A percentile compares a stretch with the other conserved stretches of the same genome.
Conservation (phyloP, 2,329 filamentous ascomycete species). For the Neonectria punicea region DNA sequence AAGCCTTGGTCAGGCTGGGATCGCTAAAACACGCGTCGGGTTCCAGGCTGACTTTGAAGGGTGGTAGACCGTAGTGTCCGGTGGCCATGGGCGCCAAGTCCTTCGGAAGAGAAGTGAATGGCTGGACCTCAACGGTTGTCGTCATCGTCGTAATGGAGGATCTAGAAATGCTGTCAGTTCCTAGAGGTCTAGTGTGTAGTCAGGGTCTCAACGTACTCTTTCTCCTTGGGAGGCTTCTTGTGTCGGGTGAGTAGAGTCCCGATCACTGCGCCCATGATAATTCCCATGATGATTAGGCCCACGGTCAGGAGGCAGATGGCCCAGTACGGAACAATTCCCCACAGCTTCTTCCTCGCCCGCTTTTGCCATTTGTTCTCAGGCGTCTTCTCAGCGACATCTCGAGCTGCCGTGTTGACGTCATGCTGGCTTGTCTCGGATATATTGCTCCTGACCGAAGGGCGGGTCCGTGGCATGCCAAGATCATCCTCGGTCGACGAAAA, state of each 20-base stretch:
- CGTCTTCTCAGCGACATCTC: slow-evolving; percentile 59
- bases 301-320: slow-evolving; percentile 63
- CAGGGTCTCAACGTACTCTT: neutral
- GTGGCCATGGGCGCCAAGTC: slow-evolving; percentile 63
- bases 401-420: slow-evolving; percentile 63
- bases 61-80: slow-evolving; percentile 67
- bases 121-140: slow-evolving; percentile 59
- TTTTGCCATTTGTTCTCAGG: slow-evolving; percentile 62
- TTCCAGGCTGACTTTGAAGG: slow-evolving; percentile 59
- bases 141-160: slow-evolving; percentile 45
- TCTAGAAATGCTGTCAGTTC: slow-evolving; percentile 19
- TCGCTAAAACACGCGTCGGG: slow-evolving; percentile 68
- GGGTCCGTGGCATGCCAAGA: slow-evolving; percentile 60
- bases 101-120: slow-evolving; percentile 60
- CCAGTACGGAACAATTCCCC: slow-evolving; percentile 71
- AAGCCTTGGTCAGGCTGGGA: slow-evolving; percentile 64
- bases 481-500: slow-evolving; percentile 68
- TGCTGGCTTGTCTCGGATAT: slow-evolving; percentile 63
- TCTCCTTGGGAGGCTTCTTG: slow-evolving; percentile 23
- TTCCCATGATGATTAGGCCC: slow-evolving; percentile 62
- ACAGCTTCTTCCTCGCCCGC: slow-evolving; percentile 64
- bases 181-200: neutral
- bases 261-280: slow-evolving; percentile 67
- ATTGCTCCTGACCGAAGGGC: slow-evolving; percentile 61
- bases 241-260: slow-evolving; percentile 54